Base-by-base conservation (phyloP, 2,329 filamentous ascomycete genomes). In the Trichoderma sp. region DNA sequence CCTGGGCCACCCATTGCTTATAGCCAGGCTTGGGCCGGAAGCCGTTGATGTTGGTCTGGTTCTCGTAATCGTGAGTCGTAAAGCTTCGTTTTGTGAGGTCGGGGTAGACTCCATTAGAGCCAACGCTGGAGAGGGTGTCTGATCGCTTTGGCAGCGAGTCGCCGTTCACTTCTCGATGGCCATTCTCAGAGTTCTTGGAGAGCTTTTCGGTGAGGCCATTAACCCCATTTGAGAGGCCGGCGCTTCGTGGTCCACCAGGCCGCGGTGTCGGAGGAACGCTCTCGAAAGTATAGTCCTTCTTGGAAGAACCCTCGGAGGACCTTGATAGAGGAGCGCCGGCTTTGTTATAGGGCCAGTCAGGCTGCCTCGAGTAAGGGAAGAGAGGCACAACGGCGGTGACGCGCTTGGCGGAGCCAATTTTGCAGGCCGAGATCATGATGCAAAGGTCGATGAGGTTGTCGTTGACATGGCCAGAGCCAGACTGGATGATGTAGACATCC, bases 401-500 rank as follows among this genome's bases (percentile, higher is more conserved):
- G 80, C 95, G 91, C 84, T 94, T 95, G 35, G 97, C 97, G 56
- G 95, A 98, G 80, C 95, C 95, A 14, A 94, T 92, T 86, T 98
- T 97, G 91, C 97, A 98, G 77, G 97, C 97, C n/a, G 95, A 97
- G 80, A 98, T 96, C 87, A 97, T 98, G 86, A 98, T 98, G 84
- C 97, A 94, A 67, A 98, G 92, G 83, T 99, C 97, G 87, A 99
- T 93, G 78, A 99, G 91, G 86, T 97, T 92, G 86, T 99, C 97
- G 83, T 99, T 99, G 86, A 98, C 94, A 81, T 93, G 94, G 78
- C 95, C 95, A 80, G 94, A 94, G 80, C 95, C 95, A 59, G 95
- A 97, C 85, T 98, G 96, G 81, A 99, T 95, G 83, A 98, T 98
- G 87, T 97, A 99, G 83, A 98, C 97, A 91, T 99, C 97, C 85